Conservation (phyloP, 164 flowering plant genomes). For the Umbellularia californica region DNA sequence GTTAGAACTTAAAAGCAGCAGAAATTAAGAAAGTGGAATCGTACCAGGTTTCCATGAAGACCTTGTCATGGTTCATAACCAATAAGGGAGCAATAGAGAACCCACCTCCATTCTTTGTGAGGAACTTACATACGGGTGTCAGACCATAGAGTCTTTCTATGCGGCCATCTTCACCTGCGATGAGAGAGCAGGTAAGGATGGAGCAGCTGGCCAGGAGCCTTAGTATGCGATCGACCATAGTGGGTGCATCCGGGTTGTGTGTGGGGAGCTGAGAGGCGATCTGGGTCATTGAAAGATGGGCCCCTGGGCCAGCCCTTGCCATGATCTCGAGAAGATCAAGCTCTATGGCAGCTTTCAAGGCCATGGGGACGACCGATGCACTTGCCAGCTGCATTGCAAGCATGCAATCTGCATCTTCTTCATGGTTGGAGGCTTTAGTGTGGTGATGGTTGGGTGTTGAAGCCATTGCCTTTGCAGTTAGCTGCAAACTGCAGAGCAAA, state of each 20-base stretch:
- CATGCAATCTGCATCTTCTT: conserved; percentile 43
- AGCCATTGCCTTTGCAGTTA: no score
- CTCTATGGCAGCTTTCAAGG: conserved; percentile 61
- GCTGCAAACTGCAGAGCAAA: no score
- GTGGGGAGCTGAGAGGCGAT: conserved; percentile 61
- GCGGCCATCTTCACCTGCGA: conserved; percentile 31
- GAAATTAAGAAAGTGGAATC: neutral
- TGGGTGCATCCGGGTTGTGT: conserved; percentile 52
- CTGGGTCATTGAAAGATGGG: conserved; percentile 44
- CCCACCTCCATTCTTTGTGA: conserved; percentile 67
- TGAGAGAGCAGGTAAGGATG: conserved; percentile 42
- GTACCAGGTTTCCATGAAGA: conserved; percentile 94
- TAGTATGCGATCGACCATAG: conserved; percentile 71
- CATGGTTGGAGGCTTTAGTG: no score
- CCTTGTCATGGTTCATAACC: conserved; percentile 83
- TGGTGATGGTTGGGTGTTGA: no score
- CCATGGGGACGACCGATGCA: conserved; percentile 69
- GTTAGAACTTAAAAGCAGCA: neutral
- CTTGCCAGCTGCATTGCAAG: conserved; percentile 64
- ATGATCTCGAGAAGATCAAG: conserved; percentile 71
- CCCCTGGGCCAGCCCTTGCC: conserved; percentile 49
- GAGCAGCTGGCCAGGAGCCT: conserved; percentile 64
- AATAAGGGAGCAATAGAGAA: conserved; percentile 54
- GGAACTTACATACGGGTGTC: conserved; percentile 66
- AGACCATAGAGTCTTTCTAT: conserved; percentile 67